Conservation (phyloP, 2,329 filamentous ascomycete species). For the Colletotrichum truncatum region DNA sequence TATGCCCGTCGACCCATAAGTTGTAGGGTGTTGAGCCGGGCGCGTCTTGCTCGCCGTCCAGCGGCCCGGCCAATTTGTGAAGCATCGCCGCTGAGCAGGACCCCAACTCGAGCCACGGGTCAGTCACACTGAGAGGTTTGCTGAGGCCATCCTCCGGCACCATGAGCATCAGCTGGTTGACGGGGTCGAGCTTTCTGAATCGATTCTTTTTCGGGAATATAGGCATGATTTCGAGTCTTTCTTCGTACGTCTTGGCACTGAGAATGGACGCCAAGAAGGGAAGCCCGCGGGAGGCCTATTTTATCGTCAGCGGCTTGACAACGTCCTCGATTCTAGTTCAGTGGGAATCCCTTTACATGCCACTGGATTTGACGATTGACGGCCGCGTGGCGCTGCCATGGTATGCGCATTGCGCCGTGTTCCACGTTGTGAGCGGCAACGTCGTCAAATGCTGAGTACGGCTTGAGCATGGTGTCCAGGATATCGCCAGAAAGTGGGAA, state of each 20-base stretch:
- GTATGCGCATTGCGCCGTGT: not conserved
- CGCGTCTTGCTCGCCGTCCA: not conserved
- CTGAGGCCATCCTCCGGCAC: not conserved
- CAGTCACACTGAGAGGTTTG: not conserved
- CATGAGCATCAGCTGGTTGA: not conserved
- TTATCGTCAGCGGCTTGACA: not conserved
- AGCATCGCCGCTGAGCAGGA: not conserved
- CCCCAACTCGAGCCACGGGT: not conserved
- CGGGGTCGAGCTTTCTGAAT: not conserved
- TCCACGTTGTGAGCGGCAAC: conserved; percentile 10
- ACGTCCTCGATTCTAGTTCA: too few species aligned
- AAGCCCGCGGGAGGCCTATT: not conserved
- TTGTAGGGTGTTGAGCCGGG: not conserved
- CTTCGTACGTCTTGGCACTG: not conserved
- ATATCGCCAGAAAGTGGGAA: not conserved
- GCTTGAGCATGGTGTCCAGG: not conserved
- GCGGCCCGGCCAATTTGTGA: not conserved
- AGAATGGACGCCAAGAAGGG: not conserved
- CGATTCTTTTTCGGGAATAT: not conserved
- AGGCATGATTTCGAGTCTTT: not conserved
- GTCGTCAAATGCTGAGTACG: not conserved
- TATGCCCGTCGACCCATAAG: not conserved
- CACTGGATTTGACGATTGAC: not conserved
- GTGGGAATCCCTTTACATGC: not conserved
- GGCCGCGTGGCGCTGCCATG: not conserved